Base-by-base conservation (phyloP, 148 eudicot species). In the Camellia sinensis region DNA sequence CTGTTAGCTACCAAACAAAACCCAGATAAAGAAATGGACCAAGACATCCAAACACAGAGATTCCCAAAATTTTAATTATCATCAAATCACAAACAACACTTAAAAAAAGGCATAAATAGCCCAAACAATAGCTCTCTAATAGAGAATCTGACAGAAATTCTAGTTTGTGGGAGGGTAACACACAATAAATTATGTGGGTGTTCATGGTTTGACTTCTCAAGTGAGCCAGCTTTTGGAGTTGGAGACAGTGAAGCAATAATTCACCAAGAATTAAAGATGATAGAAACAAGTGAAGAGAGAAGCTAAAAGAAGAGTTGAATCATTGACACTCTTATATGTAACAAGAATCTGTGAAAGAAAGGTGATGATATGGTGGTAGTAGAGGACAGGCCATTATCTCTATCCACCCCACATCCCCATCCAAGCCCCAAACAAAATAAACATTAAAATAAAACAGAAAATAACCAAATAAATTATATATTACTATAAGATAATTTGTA, bases 1-100 rank as follows among this genome's bases (percentile, higher is more conserved):
- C 71, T 71, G 50, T 22, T 22, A 70, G 65, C 61, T 84, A 83
- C 84, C 83, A 84, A 90, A 81, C 60, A 84, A 84, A 80, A 77
- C 85, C 83, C 82, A 82, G 87, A 83, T 72, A 65, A 78, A 82
- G 64, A 86, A 85, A 84, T 80, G 86, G 69, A 77, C 75, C 69
- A 57, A 78, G 79, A 69, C 56, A 61, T 61, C 52, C 62, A 76
- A 69, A 40, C 61, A 40, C 61, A 50, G 69, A 75, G 80, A 79
- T 83, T 79, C 79, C 57, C 45, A 17, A 72, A 77, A 65, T 57
- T 76, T 63, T 68, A 29, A 29, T 29, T 29, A 56, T 46, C 18
- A 77, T 78, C 57, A 80, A 80, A 80, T 74, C 80, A 52, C n/a
- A 46, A 67, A 21, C 63, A 62, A 37, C 37, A 45, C 41, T 1